phyloP scores from a whole-genome alignment of 495 filamentous ascomycete species.

The Penicillium silybi region DNA sequence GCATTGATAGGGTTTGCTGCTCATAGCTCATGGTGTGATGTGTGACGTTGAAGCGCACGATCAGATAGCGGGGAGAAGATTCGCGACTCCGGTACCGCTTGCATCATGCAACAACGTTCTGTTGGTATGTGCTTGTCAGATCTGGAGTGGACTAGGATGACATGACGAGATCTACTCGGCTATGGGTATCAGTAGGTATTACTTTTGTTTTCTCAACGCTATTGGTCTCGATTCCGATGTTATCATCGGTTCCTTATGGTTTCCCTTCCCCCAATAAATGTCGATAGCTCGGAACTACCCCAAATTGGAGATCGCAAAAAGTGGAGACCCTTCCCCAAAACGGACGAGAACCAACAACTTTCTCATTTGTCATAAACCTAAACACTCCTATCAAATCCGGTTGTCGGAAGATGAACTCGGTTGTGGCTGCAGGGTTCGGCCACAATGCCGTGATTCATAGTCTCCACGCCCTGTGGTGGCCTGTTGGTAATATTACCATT shows the following conservation, averaged over 20 bases:
- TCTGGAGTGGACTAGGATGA: too few species aligned
- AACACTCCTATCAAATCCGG: neutral
- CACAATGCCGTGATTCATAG: neutral
- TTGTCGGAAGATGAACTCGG: neutral
- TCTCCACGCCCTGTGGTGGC: neutral
- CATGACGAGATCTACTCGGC: neutral
- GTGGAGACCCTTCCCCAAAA: neutral
- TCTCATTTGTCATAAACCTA: neutral
- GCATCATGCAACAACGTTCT: neutral
- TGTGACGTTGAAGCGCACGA: neutral
- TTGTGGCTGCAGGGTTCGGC: neutral
- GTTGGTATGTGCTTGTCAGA: too few species aligned
- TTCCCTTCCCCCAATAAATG: neutral
- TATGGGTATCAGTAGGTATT: neutral
- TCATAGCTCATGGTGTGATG: conserved; percentile 5
- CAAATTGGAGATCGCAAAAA: conserved; percentile 9
- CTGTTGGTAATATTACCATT: too few species aligned
- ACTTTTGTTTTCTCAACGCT: neutral
- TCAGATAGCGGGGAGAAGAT: conserved; percentile 4
- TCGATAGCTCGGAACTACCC: neutral
- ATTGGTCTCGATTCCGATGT: neutral
- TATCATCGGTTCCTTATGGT: neutral
- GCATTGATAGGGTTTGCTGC: conserved; percentile 33
- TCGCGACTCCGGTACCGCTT: conserved; percentile 6
- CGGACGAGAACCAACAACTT: neutral